Evolutionary conservation across 78 protist genomes (phyloP), one percentile per base, ranked within the genome.

Genomic region (Cavenderia fasciculata): DNA sequence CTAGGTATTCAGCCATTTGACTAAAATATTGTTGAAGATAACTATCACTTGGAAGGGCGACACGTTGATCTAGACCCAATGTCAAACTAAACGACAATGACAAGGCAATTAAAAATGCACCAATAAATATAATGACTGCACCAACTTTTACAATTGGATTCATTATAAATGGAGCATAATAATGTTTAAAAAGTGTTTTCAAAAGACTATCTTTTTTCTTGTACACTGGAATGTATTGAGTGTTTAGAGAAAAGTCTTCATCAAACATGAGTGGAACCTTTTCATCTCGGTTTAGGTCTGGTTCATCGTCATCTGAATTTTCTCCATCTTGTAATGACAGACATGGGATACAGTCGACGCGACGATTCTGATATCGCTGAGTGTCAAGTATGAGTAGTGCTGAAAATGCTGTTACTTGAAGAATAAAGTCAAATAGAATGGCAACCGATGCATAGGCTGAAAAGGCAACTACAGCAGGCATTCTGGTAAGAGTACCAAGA

Each of bases 381-480:
- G 92, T 59, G 41, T 94, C 96, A 14, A 95, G 25, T n/a, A 93
- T 46, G 19, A 94, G 46, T 18, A 94, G 49, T 29, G 69, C 36
- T 7, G 59, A 31, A 31, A 94, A 94, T 34, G 57, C 71, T 23
- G 94, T 94, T 12, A 94, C 87, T 56, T 94, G 96, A 11, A 94
- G 27, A 7, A 94, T 65, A 34, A 52, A 94, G 18, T 92, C 93
- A 47, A 69, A 54, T 47, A 94, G 44, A 41, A 94, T 31, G 6
- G 96, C 92, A 49, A 94, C 33, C 18, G 87, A 69, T 2, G 96
- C 95, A 65, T 88, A 94, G 38, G 71, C 25, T n/a, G 89, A 47
- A 59, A 94, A 94, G 16, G 94, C 96, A 12, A 72, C 49, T 0
- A 94, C 96, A 1, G 96, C 96, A 1, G 96, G 96, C 96, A 94